A percentile compares a stretch with the other conserved stretches of the same genome.
These are phyloP conservation scores for Boletus reticulatus DNA, from an alignment of 768 basidiomycete genomes.

Conservation along the genomic window DNA sequence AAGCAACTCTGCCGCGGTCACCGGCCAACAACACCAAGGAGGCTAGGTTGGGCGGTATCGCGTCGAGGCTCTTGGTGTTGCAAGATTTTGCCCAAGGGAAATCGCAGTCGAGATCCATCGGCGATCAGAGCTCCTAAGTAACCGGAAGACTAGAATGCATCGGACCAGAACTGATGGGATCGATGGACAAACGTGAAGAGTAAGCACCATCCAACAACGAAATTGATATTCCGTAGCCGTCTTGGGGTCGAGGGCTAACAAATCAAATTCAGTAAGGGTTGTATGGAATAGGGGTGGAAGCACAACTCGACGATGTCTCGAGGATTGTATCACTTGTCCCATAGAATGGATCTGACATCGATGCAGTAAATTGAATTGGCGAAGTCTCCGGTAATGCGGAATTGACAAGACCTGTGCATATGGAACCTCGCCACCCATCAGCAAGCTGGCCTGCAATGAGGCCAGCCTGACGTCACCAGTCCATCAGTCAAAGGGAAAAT, in stretches of 20 bases:
- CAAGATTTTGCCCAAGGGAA: constrained; percentile 46
- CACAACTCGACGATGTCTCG: constrained; percentile 38
- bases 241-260: constrained; percentile 47
- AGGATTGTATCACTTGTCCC: constrained; percentile 31
- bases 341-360: constrained; percentile 13
- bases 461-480: constrained; percentile 7
- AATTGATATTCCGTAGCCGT: constrained; percentile 45
- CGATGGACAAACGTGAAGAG: constrained; percentile 53
- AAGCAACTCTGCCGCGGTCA: constrained; percentile 55
- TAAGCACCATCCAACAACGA: constrained; percentile 47
- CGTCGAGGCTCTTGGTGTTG: constrained; percentile 39
- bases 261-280: constrained; percentile 17
- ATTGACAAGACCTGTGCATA: constrained; percentile 7
- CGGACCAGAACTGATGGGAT: constrained; percentile 57
- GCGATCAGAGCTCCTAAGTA: constrained; percentile 52
- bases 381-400: background rate
- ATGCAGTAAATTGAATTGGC: background rate
- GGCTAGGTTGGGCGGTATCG: constrained; percentile 42
- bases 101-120: constrained; percentile 46
- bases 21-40: too few species aligned
- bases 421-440: constrained; percentile 12
- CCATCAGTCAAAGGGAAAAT: background rate
- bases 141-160: constrained; percentile 44
- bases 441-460: constrained; percentile 16
- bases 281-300: constrained; percentile 7